A percentile compares a stretch with the other conserved stretches of the same genome.
Conservation (phyloP, 1,284 basidiomycete species). For the Schizopora paradoxa region DNA sequence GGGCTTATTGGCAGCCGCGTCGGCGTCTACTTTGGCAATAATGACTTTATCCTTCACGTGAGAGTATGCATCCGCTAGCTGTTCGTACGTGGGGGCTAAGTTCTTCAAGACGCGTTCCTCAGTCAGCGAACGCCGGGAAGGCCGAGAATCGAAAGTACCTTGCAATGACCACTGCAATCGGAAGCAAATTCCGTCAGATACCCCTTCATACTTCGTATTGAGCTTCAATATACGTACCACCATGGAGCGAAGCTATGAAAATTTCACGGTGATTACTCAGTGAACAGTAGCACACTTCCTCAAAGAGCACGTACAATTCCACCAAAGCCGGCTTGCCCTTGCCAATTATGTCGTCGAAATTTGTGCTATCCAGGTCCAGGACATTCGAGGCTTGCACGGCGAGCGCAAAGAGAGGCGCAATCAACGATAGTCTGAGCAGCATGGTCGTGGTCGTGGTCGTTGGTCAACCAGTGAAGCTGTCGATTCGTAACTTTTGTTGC, state of each 20-base stretch:
- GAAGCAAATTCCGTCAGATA: not conserved
- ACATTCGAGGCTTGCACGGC: slow-evolving; percentile 75
- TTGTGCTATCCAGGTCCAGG: slow-evolving; percentile 67
- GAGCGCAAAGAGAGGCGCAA: slow-evolving; percentile 49
- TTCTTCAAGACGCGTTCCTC: slow-evolving; percentile 40
- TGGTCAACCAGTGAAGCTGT: slow-evolving; percentile 1
- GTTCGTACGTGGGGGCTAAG: slow-evolving; percentile 84
- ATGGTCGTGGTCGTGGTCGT: slow-evolving; percentile 38
- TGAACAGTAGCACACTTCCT: slow-evolving; percentile 1
- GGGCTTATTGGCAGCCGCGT: slow-evolving; percentile 75
- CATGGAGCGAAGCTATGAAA: slow-evolving; percentile 68
- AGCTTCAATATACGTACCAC: slow-evolving; percentile 70
- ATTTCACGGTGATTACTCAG: not conserved
- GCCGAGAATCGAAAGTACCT: slow-evolving; percentile 39
- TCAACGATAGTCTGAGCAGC: slow-evolving; percentile 54
- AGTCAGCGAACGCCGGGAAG: slow-evolving; percentile 1
- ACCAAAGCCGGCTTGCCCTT: slow-evolving; percentile 79
- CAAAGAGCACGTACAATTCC: slow-evolving; percentile 69
- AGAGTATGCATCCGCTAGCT: slow-evolving; percentile 82
- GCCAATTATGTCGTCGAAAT: slow-evolving; percentile 75
- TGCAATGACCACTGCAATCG: slow-evolving; percentile 69
- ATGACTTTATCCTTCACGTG: slow-evolving; percentile 77
- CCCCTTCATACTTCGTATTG: too few species aligned
- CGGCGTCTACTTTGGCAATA: slow-evolving; percentile 92
- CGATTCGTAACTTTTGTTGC: too few species aligned